These are phyloP conservation scores for Barnettozyma siamensis DNA, from an alignment of 805 yeast genomes.

Conservation along the genomic window DNA sequence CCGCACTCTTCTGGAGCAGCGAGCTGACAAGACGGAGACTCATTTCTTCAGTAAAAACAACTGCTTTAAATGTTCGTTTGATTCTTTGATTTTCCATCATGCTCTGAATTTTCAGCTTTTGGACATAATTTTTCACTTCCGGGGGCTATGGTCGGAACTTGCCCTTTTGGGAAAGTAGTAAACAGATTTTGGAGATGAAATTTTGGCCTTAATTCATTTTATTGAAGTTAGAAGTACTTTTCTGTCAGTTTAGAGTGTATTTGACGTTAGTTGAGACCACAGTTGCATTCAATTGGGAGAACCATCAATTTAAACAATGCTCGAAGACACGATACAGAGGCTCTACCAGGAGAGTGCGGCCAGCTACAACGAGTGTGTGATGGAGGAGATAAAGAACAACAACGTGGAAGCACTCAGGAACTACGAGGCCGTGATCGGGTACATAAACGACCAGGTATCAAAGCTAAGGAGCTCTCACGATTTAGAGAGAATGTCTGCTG, in stretches of 20 bases:
- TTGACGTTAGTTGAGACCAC: too few species aligned
- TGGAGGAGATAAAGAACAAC: constrained; percentile 21
- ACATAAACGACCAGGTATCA: constrained; percentile 8
- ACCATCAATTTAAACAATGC: not conserved
- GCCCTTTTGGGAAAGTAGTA: constrained; percentile 9
- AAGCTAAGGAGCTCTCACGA: constrained; percentile 3
- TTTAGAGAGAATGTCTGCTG: constrained; percentile 4
- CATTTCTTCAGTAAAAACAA: constrained; percentile 2
- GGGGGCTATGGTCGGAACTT: constrained; percentile 6
- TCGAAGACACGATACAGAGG: not conserved
- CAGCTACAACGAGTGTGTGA: constrained; percentile 5
- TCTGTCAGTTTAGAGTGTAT: too few species aligned
- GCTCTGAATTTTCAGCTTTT: too few species aligned
- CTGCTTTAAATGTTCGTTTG: too few species aligned
- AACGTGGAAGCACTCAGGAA: constrained; percentile 12
- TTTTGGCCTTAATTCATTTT: not conserved
- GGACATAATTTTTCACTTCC: not conserved
- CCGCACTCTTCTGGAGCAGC: not conserved
- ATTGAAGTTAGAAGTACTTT: not conserved
- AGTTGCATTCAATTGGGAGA: not conserved
- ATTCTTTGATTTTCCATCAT: too few species aligned
- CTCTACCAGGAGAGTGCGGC: constrained; percentile 3
- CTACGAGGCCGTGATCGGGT: constrained; percentile 13
- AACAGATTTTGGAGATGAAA: not conserved
- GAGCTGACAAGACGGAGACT: constrained; percentile 10